Evolutionary conservation across 495 filamentous ascomycete genomes (phyloP).

Genomic region (Aeminium ludgeri): DNA sequence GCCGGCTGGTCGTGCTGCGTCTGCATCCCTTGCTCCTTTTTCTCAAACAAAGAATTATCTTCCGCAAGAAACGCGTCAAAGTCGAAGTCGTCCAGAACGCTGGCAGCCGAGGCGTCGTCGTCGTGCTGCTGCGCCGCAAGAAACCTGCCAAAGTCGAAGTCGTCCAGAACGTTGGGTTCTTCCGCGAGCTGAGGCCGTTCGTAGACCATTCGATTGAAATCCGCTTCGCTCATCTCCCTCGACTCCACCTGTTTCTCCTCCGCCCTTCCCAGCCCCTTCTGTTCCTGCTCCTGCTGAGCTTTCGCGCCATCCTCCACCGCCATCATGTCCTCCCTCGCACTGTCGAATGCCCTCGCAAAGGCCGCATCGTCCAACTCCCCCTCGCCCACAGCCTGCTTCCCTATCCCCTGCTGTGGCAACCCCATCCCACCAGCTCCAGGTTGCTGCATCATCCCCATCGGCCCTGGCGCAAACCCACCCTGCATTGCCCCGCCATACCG

Average conservation of each 20-base stretch:
- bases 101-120: conserved; percentile 50
- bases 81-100: conserved; percentile 56
- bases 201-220: too few relatives aligned
- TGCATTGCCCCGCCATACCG: conserved; percentile 25
- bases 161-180: conserved; percentile 55
- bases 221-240: too few relatives aligned
- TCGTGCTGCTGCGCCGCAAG: conserved; percentile 26
- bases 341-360: conserved; percentile 46
- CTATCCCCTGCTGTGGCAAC: conserved; percentile 3
- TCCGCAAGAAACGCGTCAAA: too few relatives aligned
- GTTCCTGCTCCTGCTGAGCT: not conserved
- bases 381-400: conserved; percentile 8
- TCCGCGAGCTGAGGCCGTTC: too few relatives aligned
- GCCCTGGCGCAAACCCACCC: conserved; percentile 19
- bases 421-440: too few relatives aligned
- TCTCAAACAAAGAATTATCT: too few relatives aligned
- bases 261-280: conserved; percentile 11
- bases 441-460: too few relatives aligned
- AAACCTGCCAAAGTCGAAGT: too few relatives aligned
- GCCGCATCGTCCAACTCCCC: conserved; percentile 41
- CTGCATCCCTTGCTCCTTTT: too few relatives aligned
- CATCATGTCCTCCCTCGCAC: conserved; percentile 8
- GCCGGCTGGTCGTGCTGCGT: conserved; percentile 11
- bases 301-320: conserved; percentile 2
- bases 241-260: too few relatives aligned